Base-by-base conservation (phyloP, 2,329 filamentous ascomycete species). In the Aureobasidium sp. region DNA sequence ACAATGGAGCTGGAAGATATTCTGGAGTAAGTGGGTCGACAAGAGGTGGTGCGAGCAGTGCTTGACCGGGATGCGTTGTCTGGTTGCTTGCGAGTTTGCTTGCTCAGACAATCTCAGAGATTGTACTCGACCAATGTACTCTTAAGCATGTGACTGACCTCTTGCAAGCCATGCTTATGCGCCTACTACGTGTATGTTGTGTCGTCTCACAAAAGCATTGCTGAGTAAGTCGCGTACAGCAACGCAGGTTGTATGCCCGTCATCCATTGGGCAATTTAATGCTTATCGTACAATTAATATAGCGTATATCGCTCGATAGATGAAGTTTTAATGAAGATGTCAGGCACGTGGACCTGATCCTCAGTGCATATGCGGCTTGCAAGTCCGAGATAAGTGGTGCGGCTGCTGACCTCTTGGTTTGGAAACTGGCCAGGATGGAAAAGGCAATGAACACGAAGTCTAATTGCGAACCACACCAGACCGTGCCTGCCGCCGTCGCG, bases 271-370 rank as follows among this genome's bases (percentile, higher is more conserved):
- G 8, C 29, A 57, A 27, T 48, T 59, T 2, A 36, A 59, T 29
- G 41, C 55, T 47, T 48, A 59, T 59, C 55, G 55, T 47, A 29
- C n/a, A 8, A 15, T 26, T 29, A 59, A 59, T 59, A 48, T 59
- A 17, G 43, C 43, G 8, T 27, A 44, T 29, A 32, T 27, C 20
- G n/a, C 32, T 48, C 24, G 55, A 59, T 59, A 59, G 27, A 57
- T 48, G 43, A 59, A 48, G 8, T 36, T 47, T 59, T 48, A 20
- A 59, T 59, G 39, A 57, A n/a, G 15, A 27, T 12, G 32, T 24
- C 32, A 48, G 55, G 55, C 55, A 59, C 55, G 55, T 59, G 55
- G 55, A 48, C 41, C 41, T 59, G 55, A 47, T 48, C 46, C 48
- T 24, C 55, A 29, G 32, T 48, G 55, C 55, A 59, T 59, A 48